phyloP scores from a whole-genome alignment of 2,329 filamentous ascomycete genomes.

The Tothia fuscella region DNA sequence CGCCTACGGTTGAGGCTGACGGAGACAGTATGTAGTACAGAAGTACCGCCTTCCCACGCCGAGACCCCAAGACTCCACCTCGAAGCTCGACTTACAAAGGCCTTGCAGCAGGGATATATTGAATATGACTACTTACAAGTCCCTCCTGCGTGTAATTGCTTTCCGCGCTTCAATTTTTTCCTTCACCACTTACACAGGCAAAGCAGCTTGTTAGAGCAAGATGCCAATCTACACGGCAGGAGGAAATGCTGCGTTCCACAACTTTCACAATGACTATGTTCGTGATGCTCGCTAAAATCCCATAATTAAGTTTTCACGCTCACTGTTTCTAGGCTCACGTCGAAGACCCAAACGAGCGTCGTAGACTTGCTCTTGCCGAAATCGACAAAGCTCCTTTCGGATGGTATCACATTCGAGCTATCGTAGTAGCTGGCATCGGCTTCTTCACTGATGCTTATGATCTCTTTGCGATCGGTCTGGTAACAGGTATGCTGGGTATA shows the following conservation, averaged over 20 bases:
- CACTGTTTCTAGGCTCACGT: slow-evolving; percentile 25
- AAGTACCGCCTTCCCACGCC: too few relatives aligned
- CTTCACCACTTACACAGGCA: too few relatives aligned
- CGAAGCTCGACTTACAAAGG: too few relatives aligned
- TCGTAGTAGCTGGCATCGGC: slow-evolving; percentile 68
- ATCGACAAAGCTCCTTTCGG: slow-evolving; percentile 73
- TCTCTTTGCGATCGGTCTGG: slow-evolving; percentile 58
- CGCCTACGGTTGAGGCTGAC: too few relatives aligned
- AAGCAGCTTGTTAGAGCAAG: background rate
- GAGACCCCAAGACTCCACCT: too few relatives aligned
- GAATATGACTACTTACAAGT: too few relatives aligned
- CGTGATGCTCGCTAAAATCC: background rate
- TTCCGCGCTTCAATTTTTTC: too few relatives aligned
- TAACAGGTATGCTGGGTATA: slow-evolving; percentile 65
- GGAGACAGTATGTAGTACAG: too few relatives aligned
- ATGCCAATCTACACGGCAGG: slow-evolving; percentile 14
- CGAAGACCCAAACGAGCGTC: slow-evolving; percentile 64
- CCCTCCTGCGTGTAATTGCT: too few relatives aligned
- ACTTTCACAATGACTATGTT: slow-evolving; percentile 15
- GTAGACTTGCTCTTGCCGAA: slow-evolving; percentile 66
- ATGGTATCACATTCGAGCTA: slow-evolving; percentile 68
- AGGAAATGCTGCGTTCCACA: slow-evolving; percentile 19
- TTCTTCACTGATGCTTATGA: slow-evolving; percentile 79
- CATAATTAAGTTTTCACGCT: too few relatives aligned
- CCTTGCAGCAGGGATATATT: too few relatives aligned